phyloP scores from a whole-genome alignment of 2,329 filamentous ascomycete species.

The Pseudogymnoascus sp. region DNA sequence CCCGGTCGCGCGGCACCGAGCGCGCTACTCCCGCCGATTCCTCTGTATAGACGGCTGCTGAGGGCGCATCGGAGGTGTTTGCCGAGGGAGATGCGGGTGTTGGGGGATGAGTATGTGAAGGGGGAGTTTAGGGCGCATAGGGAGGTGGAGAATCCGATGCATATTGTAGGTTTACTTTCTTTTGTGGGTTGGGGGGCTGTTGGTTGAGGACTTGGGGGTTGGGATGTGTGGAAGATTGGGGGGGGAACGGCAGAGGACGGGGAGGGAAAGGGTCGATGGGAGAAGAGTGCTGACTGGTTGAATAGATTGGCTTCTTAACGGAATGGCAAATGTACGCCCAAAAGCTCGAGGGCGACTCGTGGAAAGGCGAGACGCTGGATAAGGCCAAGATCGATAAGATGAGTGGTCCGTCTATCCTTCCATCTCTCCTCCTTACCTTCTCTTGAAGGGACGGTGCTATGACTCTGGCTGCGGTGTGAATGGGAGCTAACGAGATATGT shows the following conservation, averaged over 20 bases:
- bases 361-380: conserved; percentile 80
- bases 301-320: conserved; percentile 83
- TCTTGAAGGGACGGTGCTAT: background rate
- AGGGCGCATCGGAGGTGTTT: conserved; percentile 78
- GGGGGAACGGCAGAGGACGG: background rate
- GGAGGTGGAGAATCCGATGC: conserved; percentile 79
- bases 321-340: conserved; percentile 97
- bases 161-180: conserved; percentile 56
- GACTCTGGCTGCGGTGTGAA: background rate
- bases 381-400: conserved; percentile 79
- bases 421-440: background rate
- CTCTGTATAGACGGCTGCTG: conserved; percentile 79
- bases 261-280: background rate
- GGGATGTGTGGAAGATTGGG: background rate
- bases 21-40: conserved; percentile 78
- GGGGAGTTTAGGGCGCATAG: conserved; percentile 81
- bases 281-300: background rate
- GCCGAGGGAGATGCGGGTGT: conserved; percentile 61
- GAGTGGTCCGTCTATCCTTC: conserved; percentile 60
- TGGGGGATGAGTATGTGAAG: conserved; percentile 92
- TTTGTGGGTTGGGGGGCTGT: too few relatives aligned
- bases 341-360: conserved; percentile 76
- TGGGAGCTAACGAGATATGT: background rate
- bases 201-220: too few relatives aligned
- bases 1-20: conserved; percentile 31